These are phyloP conservation scores for Raddia guianensis DNA, from an alignment of 176 grass and related monocot genomes.

Conservation along the genomic window DNA sequence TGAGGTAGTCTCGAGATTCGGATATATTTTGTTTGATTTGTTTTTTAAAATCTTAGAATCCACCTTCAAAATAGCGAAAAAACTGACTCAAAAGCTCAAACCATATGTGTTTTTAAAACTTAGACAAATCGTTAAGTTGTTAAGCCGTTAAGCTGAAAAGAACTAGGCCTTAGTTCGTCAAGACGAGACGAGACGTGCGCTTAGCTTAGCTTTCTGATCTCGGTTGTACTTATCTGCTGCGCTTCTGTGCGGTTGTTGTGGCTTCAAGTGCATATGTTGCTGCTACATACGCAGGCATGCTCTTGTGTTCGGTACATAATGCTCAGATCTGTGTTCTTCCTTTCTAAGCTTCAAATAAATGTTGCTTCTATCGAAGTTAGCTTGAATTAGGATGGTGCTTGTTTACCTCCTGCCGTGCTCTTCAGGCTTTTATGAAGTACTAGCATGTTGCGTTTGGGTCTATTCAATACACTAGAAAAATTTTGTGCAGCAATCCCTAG, in stretches of 20 bases:
- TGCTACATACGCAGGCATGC: background rate
- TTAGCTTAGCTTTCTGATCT: background rate
- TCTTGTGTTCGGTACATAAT: background rate
- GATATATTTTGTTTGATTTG: no score
- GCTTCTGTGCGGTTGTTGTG: background rate
- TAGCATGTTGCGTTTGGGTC: background rate
- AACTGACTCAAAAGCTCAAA: no score
- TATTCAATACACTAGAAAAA: background rate
- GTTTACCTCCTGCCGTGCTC: background rate
- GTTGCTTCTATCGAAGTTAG: background rate
- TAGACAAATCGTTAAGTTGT: no score
- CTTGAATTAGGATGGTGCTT: background rate
- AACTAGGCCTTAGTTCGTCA: no score
- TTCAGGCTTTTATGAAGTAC: background rate
- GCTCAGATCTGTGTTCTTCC: background rate
- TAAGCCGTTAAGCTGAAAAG: no score
- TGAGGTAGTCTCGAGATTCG: no score
- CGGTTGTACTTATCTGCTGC: no score
- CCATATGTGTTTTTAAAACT: no score
- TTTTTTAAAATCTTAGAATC: no score
- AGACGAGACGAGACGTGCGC: background rate
- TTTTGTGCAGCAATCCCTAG: background rate
- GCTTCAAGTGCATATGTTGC: background rate
- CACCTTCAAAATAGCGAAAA: no score
- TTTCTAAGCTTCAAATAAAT: background rate